Conservation (phyloP, 1,284 basidiomycete species). For the Tilletia walkeri region DNA sequence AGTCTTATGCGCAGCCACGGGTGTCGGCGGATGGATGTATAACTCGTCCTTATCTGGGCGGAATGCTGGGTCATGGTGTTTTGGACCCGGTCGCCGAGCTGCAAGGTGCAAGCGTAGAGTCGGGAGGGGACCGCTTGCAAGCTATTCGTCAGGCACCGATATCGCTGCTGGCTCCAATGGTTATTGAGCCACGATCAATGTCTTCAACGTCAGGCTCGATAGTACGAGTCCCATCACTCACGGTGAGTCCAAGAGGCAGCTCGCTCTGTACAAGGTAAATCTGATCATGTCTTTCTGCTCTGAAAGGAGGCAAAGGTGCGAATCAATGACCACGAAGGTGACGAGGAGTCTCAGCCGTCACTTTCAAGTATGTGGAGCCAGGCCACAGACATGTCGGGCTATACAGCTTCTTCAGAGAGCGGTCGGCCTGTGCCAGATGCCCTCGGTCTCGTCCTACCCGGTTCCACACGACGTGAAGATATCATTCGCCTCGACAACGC, state of each 20-base stretch:
- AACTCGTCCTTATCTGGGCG: not conserved
- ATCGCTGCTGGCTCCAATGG: not conserved
- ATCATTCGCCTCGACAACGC: not conserved
- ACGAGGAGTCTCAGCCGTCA: not conserved
- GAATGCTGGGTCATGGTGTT: not conserved
- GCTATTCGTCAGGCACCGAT: not conserved
- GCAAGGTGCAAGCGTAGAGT: not conserved
- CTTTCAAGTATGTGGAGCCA: conserved; percentile 12
- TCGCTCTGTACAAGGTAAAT: too few species aligned
- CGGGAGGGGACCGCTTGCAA: not conserved
- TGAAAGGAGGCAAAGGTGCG: too few species aligned
- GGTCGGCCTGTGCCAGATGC: not conserved
- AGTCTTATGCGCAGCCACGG: not conserved
- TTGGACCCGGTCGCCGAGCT: too few species aligned
- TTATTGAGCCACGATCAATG: not conserved
- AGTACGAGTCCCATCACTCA: not conserved
- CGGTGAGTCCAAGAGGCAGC: not conserved
- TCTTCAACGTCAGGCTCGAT: not conserved
- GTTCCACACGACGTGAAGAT: not conserved
- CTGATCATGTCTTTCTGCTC: too few species aligned
- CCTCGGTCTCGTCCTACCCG: conserved; percentile 3
- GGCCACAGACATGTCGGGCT: conserved; percentile 3
- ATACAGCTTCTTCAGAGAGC: conserved; percentile 10
- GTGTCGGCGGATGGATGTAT: not conserved
- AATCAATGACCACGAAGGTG: too few species aligned